Evolutionary conservation across 164 flowering plant genomes (phyloP), one percentile per base, ranked within the genome.

Genomic region (Santalum album): DNA sequence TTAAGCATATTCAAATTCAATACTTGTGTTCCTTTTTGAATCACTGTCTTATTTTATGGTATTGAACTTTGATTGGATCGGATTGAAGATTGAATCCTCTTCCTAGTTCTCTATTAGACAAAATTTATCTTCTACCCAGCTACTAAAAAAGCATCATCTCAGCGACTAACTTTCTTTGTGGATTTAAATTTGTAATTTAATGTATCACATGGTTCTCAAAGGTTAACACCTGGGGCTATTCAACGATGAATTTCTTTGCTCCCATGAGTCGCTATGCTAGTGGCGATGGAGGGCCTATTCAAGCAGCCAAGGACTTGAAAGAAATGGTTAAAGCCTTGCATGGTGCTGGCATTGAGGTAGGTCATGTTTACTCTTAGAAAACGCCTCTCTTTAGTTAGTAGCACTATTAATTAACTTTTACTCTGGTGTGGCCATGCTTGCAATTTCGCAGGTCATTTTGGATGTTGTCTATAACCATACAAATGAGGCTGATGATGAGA

Each of bases 181-280:
- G 12, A 12, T 3, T 38, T 15, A 9, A 38, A 9, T 38, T 38
- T 0, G 16, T 38, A 38, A 38, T 11, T 14, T 16, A 10, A 38
- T 42, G 45, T 42, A 5, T 21, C 20, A 18, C 57, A 15, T 48
- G 55, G 19, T 50, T 53, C 51, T 32, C 38, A 12, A 21, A 92
- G 98, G 71, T 92, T 62, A 92, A 92, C 64, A 88, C 98, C 26
- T 88, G 98, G 98, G 98, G 96, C 14, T 92, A 92, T 66, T 92
- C 98, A 27, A 92, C 98, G 11, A 75, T 85, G 59, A 92, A 92
- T 63, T 92, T 92, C 72, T 92, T 92, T 78, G 80, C 98, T 65
- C 98, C 98, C n/a, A 92, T 92, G 98, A 89, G 82, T 72, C 96
- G 96, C 44, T 92, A 92, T 81, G 98, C 96, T 38, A 83, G 91